phyloP scores from a whole-genome alignment of 352 stramenopile species.

The Peronosclerospora sorghi region DNA sequence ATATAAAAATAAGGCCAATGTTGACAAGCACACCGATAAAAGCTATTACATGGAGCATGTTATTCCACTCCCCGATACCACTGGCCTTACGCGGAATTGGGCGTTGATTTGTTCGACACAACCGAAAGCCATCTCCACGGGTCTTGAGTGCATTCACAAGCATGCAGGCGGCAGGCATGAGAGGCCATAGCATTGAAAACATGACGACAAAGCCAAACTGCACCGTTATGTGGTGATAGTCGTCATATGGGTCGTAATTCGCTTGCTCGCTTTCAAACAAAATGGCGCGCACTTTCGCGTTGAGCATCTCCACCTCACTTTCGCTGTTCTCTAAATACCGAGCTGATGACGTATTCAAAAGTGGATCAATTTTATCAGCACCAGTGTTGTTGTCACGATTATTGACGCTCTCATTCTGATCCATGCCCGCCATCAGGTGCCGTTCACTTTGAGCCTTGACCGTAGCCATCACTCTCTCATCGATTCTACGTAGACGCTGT shows the following conservation, averaged over 20 bases:
- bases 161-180: constrained; percentile 69
- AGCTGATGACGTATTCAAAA: constrained; percentile 56
- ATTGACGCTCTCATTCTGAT: constrained; percentile 18
- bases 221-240: constrained; percentile 72
- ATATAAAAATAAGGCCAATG: constrained; percentile 68
- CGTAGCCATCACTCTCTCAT: constrained; percentile 51
- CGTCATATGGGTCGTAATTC: constrained; percentile 72
- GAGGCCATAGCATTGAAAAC: constrained; percentile 79
- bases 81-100: constrained; percentile 62
- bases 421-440: constrained; percentile 54
- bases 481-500: constrained; percentile 37
- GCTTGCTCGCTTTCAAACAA: constrained; percentile 66
- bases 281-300: constrained; percentile 56
- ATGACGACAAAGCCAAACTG: constrained; percentile 83
- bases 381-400: constrained; percentile 3
- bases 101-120: constrained; percentile 62
- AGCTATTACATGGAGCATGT: constrained; percentile 55
- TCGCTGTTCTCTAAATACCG: constrained; percentile 61
- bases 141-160: constrained; percentile 74
- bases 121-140: constrained; percentile 57
- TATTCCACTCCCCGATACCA: constrained; percentile 65
- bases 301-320: constrained; percentile 47
- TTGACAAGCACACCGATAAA: constrained; percentile 65
- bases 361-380: constrained; percentile 10
- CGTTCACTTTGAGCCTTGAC: constrained; percentile 56